These are phyloP conservation scores for Coniochaeta ligniaria DNA, from an alignment of 2,329 filamentous ascomycete genomes.

Conservation along the genomic window DNA sequence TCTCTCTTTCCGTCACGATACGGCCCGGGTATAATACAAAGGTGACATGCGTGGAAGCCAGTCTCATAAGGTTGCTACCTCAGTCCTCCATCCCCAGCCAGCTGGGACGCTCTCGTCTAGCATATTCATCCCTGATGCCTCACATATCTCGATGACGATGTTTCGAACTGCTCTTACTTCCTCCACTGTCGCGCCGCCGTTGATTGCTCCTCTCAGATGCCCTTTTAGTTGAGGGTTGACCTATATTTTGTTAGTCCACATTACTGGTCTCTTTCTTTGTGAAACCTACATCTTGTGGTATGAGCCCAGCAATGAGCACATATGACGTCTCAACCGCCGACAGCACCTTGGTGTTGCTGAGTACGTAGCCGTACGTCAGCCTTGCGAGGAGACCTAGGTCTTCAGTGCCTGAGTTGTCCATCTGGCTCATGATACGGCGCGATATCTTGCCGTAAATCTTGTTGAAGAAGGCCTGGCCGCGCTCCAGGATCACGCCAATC, in stretches of 20 bases:
- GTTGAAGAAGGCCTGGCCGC: constrained; percentile 40
- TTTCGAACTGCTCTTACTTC: constrained; percentile 41
- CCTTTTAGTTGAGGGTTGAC: constrained; percentile 46
- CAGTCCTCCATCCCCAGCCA: constrained; percentile 39
- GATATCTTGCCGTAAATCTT: constrained; percentile 42
- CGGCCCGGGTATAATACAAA: neutral
- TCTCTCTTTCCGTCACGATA: neutral
- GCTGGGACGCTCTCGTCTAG: constrained; percentile 23
- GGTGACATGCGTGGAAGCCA: neutral
- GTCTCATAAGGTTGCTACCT: constrained; percentile 31
- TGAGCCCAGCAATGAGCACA: constrained; percentile 40
- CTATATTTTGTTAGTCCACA: constrained; percentile 15
- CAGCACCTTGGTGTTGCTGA: constrained; percentile 40
- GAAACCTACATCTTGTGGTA: constrained; percentile 40
- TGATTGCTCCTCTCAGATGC: constrained; percentile 41
- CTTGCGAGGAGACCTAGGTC: constrained; percentile 40
- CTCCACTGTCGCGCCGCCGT: constrained; percentile 39
- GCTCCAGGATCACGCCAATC: constrained; percentile 26
- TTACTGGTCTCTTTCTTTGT: neutral
- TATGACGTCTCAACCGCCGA: constrained; percentile 39
- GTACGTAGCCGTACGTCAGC: constrained; percentile 40
- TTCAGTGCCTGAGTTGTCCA: constrained; percentile 40
- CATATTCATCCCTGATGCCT: constrained; percentile 36
- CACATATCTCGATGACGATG: constrained; percentile 36
- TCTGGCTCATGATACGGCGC: constrained; percentile 35